These are phyloP conservation scores for Pseudogymnoascus sp. DNA, from an alignment of 2,329 filamentous ascomycete genomes.

Conservation along the genomic window DNA sequence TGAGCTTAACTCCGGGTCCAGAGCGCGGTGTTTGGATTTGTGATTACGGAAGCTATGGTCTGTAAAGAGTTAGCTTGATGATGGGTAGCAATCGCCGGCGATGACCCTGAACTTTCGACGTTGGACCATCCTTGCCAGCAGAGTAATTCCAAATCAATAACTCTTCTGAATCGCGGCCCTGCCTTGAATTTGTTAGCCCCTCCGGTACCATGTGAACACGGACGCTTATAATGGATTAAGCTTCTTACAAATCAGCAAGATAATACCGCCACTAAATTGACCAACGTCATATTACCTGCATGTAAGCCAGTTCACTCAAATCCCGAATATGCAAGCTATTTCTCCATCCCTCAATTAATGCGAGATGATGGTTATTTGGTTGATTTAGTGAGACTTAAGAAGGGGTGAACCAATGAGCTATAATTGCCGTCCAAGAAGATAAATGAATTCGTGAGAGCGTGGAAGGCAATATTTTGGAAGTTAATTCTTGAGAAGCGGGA, in stretches of 20 bases:
- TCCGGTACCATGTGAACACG: background rate
- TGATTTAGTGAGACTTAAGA: background rate
- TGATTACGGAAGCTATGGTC: background rate
- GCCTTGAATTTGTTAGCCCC: background rate
- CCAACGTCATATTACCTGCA: background rate
- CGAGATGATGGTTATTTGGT: background rate
- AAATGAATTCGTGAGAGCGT: background rate
- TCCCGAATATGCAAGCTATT: background rate
- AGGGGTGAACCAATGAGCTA: background rate
- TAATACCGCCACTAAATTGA: background rate
- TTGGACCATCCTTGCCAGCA: background rate
- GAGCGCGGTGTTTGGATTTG: background rate
- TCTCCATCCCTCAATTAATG: background rate
- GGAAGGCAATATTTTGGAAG: background rate
- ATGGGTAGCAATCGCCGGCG: background rate
- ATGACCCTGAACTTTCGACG: background rate
- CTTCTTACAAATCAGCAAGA: background rate
- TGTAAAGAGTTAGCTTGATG: background rate
- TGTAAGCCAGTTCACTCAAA: background rate
- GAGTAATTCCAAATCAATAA: background rate
- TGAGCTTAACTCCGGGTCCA: background rate
- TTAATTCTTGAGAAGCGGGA: background rate
- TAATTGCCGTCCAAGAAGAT: background rate
- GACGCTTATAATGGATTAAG: background rate
- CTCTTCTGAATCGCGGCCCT: background rate